Percentiles rank a stretch among this genome's conserved stretches.
phyloP scores from a whole-genome alignment of 257 asterid species.

The Lavandula angustifolia region DNA sequence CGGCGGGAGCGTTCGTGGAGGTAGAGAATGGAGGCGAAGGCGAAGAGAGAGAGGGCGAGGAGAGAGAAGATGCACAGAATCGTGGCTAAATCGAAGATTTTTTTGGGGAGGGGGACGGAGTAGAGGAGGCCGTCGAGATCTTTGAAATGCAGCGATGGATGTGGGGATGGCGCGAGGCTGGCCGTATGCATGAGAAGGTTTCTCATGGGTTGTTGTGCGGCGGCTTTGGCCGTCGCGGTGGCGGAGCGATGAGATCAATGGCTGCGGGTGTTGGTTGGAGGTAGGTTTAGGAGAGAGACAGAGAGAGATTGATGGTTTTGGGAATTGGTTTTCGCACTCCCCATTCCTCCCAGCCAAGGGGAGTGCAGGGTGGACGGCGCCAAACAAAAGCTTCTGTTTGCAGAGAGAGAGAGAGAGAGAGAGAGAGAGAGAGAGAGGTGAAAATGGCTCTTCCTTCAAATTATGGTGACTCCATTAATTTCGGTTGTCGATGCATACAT shows the following conservation, averaged over 20 bases:
- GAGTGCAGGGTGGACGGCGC: conserved; percentile 9
- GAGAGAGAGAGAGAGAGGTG: neutral
- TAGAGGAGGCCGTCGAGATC: conserved; percentile 24
- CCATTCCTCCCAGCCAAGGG: conserved; percentile 33
- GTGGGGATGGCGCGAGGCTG: neutral
- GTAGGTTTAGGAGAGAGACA: conserved; percentile 38
- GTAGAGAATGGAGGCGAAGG: conserved; percentile 44
- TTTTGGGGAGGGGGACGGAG: conserved; percentile 34
- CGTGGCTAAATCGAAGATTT: conserved; percentile 45
- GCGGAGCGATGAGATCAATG: conserved; percentile 11
- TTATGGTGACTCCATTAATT: conserved; percentile 26
- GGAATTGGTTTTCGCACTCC: neutral
- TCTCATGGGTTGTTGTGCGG: conserved; percentile 47
- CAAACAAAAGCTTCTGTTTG: neutral
- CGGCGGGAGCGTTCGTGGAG: conserved; percentile 51
- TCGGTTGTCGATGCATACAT: conserved; percentile 9
- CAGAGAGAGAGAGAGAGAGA: neutral
- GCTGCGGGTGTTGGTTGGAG: conserved; percentile 16
- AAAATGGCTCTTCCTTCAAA: conserved; percentile 1
- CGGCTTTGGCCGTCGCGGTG: conserved; percentile 40
- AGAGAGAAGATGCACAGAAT: conserved; percentile 34
- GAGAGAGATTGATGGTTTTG: neutral
- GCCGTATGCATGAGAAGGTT: conserved; percentile 22
- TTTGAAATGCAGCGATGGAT: neutral
- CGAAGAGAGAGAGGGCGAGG: conserved; percentile 51